Percentiles rank a stretch among this genome's conserved stretches.
Conservation (phyloP, 1,284 basidiomycete genomes). For the Cryptococcus sp. region DNA sequence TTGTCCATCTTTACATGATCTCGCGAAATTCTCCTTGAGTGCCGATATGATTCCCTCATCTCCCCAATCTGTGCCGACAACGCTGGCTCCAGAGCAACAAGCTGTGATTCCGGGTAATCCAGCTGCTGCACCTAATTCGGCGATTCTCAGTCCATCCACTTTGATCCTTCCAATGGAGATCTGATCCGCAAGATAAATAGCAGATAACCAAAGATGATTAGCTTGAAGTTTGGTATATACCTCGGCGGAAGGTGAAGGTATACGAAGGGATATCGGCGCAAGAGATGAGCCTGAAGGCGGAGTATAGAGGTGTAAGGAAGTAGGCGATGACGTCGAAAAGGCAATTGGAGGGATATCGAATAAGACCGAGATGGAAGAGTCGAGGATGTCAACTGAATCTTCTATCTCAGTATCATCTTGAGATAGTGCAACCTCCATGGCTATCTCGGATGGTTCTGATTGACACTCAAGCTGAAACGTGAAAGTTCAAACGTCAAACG, state of each 20-base stretch:
- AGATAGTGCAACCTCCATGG: background rate
- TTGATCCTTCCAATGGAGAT: slow-evolving; percentile 16
- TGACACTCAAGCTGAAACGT: too few species aligned
- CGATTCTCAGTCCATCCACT: slow-evolving; percentile 15
- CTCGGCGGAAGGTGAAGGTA: slow-evolving; percentile 33
- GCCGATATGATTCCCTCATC: slow-evolving; percentile 24
- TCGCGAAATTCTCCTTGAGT: slow-evolving; percentile 26
- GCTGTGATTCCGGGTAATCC: slow-evolving; percentile 37
- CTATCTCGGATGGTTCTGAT: background rate
- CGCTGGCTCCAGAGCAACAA: slow-evolving; percentile 7
- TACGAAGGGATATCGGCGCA: slow-evolving; percentile 20
- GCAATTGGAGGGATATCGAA: slow-evolving; percentile 40
- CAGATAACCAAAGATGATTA: slow-evolving; percentile 42
- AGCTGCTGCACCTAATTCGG: slow-evolving; percentile 43
- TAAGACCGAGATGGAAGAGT: slow-evolving; percentile 30
- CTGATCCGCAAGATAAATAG: slow-evolving; percentile 40
- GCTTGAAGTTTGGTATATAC: slow-evolving; percentile 42
- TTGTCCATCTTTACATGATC: background rate
- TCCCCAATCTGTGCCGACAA: slow-evolving; percentile 44
- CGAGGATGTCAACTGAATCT: slow-evolving; percentile 35
- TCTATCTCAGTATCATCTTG: slow-evolving; percentile 3
- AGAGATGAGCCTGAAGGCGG: slow-evolving; percentile 10
- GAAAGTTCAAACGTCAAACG: too few species aligned
- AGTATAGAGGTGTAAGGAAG: slow-evolving; percentile 14
- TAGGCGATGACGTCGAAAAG: slow-evolving; percentile 18